Conservation (phyloP, 2,329 filamentous ascomycete species). For the Trichophyton benhamiae region DNA sequence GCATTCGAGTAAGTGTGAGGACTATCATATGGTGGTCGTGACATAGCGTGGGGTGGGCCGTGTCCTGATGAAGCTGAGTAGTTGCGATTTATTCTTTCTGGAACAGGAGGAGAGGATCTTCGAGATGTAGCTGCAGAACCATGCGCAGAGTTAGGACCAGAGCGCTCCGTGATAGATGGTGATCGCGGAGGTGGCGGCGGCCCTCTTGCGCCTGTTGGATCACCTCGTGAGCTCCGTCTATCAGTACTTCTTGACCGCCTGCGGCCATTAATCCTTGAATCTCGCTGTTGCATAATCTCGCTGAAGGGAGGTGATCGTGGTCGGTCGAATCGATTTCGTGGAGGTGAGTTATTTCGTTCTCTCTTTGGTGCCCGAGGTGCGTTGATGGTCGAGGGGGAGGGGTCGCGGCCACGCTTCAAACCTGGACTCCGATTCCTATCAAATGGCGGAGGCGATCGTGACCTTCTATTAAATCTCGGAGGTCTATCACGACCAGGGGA, state of each 20-base stretch:
- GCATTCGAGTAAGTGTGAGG: conserved; percentile 14
- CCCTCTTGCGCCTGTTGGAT: conserved; percentile 37
- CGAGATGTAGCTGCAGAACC: conserved; percentile 47
- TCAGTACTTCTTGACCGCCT: conserved; percentile 44
- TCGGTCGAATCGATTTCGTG: conserved; percentile 20
- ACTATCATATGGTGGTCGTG: conserved; percentile 13
- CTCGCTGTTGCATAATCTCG: conserved; percentile 21
- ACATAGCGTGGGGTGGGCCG: conserved; percentile 18
- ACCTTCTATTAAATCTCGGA: conserved; percentile 26
- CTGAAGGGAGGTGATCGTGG: conserved; percentile 36
- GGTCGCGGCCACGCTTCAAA: conserved; percentile 26
- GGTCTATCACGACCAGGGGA: conserved; percentile 34
- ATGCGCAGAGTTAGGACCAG: conserved; percentile 40
- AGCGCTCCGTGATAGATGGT: conserved; percentile 37
- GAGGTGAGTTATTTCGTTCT: conserved; percentile 22
- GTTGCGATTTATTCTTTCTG: conserved; percentile 18
- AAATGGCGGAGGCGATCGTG: conserved; percentile 22
- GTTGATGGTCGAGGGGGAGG: conserved; percentile 23
- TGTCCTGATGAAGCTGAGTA: conserved; percentile 23
- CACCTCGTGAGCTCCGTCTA: conserved; percentile 38
- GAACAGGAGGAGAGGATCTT: conserved; percentile 45
- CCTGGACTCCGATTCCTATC: conserved; percentile 23
- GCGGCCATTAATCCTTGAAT: conserved; percentile 23
- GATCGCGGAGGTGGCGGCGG: conserved; percentile 46
- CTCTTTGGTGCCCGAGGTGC: conserved; percentile 23